Percentiles rank a stretch among this genome's conserved stretches.
phyloP scores from a whole-genome alignment of 2,329 filamentous ascomycete species.

The Venturiaceae sp. region DNA sequence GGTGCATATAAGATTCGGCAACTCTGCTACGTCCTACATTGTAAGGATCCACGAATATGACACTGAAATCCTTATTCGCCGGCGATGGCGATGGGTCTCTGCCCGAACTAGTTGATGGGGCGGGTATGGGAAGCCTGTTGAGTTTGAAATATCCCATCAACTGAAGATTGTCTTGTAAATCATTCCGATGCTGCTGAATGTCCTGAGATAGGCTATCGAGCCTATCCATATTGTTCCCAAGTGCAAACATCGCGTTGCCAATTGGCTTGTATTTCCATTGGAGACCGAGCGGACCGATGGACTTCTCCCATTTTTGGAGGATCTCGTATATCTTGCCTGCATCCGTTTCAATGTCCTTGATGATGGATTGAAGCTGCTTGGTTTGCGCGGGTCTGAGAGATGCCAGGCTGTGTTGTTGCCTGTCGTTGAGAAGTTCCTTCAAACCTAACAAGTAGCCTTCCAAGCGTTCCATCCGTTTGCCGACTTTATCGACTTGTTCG shows the following conservation, averaged over 20 bases:
- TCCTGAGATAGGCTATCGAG: neutral
- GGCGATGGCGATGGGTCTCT: neutral
- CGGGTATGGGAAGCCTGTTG: neutral
- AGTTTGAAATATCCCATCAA: neutral
- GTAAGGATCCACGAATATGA: conserved; percentile 6
- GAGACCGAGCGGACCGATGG: neutral
- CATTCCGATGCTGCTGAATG: neutral
- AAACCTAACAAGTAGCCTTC: conserved; percentile 1
- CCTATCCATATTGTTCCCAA: conserved; percentile 2
- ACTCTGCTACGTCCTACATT: conserved; percentile 4
- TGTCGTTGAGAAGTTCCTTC: neutral
- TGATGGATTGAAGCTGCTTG: neutral
- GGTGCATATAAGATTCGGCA: conserved; percentile 4
- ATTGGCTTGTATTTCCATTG: neutral
- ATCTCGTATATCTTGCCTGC: conserved; percentile 2
- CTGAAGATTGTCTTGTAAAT: neutral
- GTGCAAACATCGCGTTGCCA: neutral
- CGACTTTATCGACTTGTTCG: conserved; percentile 2
- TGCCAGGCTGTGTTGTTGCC: neutral
- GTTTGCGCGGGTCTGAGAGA: neutral
- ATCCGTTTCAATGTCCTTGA: neutral
- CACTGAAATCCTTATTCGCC: neutral
- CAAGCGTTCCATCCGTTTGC: conserved; percentile 5
- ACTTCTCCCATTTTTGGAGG: conserved; percentile 1
- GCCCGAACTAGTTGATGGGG: neutral